Base-by-base conservation (phyloP, 1,139 yeast species). In the Suzukiozyma palmioleophila region DNA sequence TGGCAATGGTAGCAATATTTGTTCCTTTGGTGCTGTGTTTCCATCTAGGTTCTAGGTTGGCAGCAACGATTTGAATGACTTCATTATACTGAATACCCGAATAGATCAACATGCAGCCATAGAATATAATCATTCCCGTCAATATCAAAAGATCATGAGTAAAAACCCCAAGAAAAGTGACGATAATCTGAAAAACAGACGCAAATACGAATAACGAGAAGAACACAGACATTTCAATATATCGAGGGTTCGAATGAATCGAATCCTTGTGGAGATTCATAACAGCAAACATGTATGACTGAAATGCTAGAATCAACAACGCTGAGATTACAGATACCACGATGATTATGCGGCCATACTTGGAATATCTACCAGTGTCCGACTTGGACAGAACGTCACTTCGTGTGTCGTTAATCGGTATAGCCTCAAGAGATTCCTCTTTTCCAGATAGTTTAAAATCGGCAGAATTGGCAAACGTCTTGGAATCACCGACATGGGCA, bases 51-150 rank as follows among this genome's bases (percentile, higher is more conserved):
- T 33, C 49, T 37, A 50, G 56, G 39, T 39, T 48, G 21, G 38
- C 39, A 2, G 49, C 40, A 12, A 69, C 57, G 2, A 61, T 57
- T 4, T 47, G 43, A 13, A 58, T 46, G 34, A 75, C 57, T 56
- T 76, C 80, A 39, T 62, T 61, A 49, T 64, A 75, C 50, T 75
- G 80, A 30, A 76, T 64, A 9, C 77, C 75, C 2, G 79, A 66
- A 51, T 76, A 75, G 3, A 73, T 59, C 49, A 73, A 56, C 75
- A 76, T 67, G 35, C 75, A 72, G n/a, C 60, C 60, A 46, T 69
- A 67, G 47, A 75, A 75, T 12, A 64, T 39, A 45, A 75, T 64
- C 32, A 76, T 59, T 46, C 73, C 67, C 22, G 67, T 53, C 18
- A 71, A 59, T 51, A 59, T 60, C 49, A 66, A 52, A 46, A 74